phyloP scores from a whole-genome alignment of 306 rosid species.

The Prunus mume region DNA sequence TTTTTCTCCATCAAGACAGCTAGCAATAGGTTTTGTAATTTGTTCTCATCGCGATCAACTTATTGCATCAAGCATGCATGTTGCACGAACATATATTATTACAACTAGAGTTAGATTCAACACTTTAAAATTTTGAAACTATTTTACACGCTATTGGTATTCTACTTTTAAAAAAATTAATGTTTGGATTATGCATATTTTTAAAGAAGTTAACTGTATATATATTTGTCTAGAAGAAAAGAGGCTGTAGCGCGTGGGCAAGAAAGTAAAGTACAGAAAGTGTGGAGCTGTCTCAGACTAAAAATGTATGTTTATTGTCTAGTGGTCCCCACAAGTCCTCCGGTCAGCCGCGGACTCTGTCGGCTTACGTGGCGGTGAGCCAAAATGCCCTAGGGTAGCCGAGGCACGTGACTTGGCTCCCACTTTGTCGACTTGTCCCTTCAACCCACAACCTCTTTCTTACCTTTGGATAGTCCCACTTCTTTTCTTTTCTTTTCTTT shows the following conservation, averaged over 20 bases:
- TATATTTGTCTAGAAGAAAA: not conserved
- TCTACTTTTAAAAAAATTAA: too few relatives aligned
- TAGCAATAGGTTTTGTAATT: too few relatives aligned
- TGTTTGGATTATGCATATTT: too few relatives aligned
- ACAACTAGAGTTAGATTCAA: too few relatives aligned
- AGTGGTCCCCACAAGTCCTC: slow-evolving; percentile 9
- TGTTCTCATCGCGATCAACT: too few relatives aligned
- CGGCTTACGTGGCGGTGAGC: slow-evolving; percentile 35
- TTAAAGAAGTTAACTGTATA: too few relatives aligned
- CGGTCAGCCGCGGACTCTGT: slow-evolving; percentile 23
- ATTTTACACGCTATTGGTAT: too few relatives aligned
- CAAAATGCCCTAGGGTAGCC: not conserved
- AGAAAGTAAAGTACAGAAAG: not conserved
- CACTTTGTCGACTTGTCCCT: slow-evolving; percentile 28
- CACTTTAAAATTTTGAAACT: too few relatives aligned
- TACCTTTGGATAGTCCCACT: not conserved
- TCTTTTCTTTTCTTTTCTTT: not conserved
- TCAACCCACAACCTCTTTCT: not conserved
- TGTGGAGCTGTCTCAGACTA: slow-evolving; percentile 14
- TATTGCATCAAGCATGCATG: too few relatives aligned
- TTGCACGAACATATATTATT: too few relatives aligned
- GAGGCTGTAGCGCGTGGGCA: not conserved
- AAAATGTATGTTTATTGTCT: not conserved
- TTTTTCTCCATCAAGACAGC: too few relatives aligned
- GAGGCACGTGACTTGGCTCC: slow-evolving; percentile 32